Conservation (phyloP, 2,329 filamentous ascomycete genomes). For the Aspergillus caelatus region DNA sequence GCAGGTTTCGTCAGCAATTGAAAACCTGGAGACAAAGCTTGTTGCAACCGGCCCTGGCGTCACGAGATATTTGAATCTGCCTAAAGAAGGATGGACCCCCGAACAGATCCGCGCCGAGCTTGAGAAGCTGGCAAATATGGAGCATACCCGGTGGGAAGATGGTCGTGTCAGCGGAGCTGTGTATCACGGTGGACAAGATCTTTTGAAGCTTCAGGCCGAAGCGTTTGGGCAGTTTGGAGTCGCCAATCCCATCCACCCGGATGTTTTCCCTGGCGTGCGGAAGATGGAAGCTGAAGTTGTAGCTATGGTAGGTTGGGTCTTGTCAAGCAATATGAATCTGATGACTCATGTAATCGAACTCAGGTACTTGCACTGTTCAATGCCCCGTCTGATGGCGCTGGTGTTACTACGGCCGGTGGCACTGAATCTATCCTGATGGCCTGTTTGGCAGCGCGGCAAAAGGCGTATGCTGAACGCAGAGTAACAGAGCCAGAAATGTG, state of each 20-base stretch:
- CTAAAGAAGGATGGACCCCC: slow-evolving; percentile 78
- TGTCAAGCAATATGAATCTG: not conserved
- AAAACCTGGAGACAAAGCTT: slow-evolving; percentile 81
- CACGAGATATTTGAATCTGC: slow-evolving; percentile 73
- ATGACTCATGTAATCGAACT: slow-evolving; percentile 11
- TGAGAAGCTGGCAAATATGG: slow-evolving; percentile 75
- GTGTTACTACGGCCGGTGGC: slow-evolving; percentile 87
- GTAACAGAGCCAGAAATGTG: slow-evolving; percentile 95
- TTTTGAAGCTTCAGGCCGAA: slow-evolving; percentile 84
- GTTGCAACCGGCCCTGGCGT: slow-evolving; percentile 72
- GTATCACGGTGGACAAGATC: slow-evolving; percentile 85
- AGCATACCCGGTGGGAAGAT: slow-evolving; percentile 96
- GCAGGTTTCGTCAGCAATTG: slow-evolving; percentile 77
- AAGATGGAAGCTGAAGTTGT: slow-evolving; percentile 99
- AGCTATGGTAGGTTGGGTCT: slow-evolving; percentile 71
- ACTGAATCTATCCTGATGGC: slow-evolving; percentile 98
- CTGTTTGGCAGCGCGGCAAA: slow-evolving; percentile 85
- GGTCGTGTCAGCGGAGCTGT: slow-evolving; percentile 92
- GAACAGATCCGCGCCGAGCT: slow-evolving; percentile 82
- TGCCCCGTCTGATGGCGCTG: slow-evolving; percentile 79
- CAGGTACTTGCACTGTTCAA: slow-evolving; percentile 79
- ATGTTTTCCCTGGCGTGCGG: slow-evolving; percentile 94
- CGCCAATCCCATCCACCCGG: slow-evolving; percentile 93
- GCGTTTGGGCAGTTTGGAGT: slow-evolving; percentile 95
- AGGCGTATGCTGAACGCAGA: slow-evolving; percentile 80